These are phyloP conservation scores for Thermothelomyces thermophilus DNA, from an alignment of 2,329 filamentous ascomycete species.

Conservation along the genomic window DNA sequence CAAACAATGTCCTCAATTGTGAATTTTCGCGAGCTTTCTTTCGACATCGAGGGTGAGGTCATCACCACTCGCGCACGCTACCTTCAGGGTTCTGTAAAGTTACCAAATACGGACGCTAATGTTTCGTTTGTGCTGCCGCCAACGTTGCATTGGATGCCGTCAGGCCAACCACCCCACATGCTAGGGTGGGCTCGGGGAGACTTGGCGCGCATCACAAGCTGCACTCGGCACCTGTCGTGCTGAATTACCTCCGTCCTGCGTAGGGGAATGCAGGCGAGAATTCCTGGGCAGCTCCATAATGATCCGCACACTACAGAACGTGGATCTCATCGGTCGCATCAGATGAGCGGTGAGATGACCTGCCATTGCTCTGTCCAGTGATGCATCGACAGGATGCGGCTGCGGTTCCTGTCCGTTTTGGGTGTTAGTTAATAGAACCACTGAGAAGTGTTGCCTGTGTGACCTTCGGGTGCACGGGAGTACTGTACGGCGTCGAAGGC, in stretches of 20 bases:
- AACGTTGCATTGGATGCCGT: no score
- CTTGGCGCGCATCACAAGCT: not conserved
- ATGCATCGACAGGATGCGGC: not conserved
- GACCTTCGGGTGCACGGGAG: not conserved
- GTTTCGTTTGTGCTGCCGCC: no score
- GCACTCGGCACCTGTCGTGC: not conserved
- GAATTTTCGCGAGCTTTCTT: no score
- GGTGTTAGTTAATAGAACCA: slow-evolving; percentile 5
- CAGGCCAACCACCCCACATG: no score
- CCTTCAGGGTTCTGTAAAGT: no score
- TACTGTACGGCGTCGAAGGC: not conserved
- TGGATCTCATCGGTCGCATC: not conserved
- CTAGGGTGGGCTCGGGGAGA: not conserved
- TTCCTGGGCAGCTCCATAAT: not conserved
- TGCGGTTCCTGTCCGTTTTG: slow-evolving; percentile 1
- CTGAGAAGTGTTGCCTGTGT: not conserved
- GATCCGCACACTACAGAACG: no score
- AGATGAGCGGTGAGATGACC: slow-evolving; percentile 10
- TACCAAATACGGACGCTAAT: no score
- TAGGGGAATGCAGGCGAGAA: not conserved
- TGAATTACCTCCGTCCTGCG: no score
- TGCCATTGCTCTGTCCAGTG: not conserved
- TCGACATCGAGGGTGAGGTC: no score
- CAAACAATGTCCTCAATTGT: no score
- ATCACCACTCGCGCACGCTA: no score